phyloP scores from a whole-genome alignment of 805 yeast species.

The Priceomyces castillae region DNA sequence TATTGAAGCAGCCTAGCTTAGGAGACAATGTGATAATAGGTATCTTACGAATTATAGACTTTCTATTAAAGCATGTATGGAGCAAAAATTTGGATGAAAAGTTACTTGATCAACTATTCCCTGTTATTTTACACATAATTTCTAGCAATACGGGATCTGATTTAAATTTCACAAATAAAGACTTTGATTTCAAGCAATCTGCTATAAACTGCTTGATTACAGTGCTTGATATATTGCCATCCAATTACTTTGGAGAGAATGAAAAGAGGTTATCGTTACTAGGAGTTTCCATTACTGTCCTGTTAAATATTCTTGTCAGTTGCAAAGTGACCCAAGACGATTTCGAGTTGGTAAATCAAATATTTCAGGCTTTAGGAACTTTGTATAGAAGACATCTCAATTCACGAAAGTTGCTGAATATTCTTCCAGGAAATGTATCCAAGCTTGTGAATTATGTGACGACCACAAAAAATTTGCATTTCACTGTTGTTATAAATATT shows the following conservation, averaged over 20 bases:
- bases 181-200: slow-evolving; percentile 16
- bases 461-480: slow-evolving; percentile 21
- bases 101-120: slow-evolving; percentile 35
- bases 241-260: slow-evolving; percentile 16
- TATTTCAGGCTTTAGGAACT: slow-evolving; percentile 13
- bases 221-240: slow-evolving; percentile 17
- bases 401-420: slow-evolving; percentile 32
- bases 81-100: slow-evolving; percentile 17
- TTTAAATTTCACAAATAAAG: slow-evolving; percentile 7
- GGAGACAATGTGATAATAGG: slow-evolving; percentile 17
- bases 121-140: slow-evolving; percentile 26
- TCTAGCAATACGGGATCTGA: slow-evolving; percentile 12
- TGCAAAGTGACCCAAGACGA: slow-evolving; percentile 16
- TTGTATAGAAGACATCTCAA: slow-evolving; percentile 16
- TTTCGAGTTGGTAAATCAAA: slow-evolving; percentile 8
- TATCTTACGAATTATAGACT: slow-evolving; percentile 27
- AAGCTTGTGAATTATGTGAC: slow-evolving; percentile 28
- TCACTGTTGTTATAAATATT: slow-evolving; percentile 17
- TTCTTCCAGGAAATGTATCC: slow-evolving; percentile 41
- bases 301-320: slow-evolving; percentile 18
- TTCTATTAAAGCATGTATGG: slow-evolving; percentile 32
- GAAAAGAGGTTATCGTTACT: slow-evolving; percentile 22
- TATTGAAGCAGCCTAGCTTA: slow-evolving; percentile 28
- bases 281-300: slow-evolving; percentile 27
- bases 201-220: slow-evolving; percentile 15